A percentile compares a stretch with the other conserved stretches of the same genome.
These are phyloP conservation scores for Xylaria scruposa DNA, from an alignment of 495 filamentous ascomycete genomes.

Conservation along the genomic window DNA sequence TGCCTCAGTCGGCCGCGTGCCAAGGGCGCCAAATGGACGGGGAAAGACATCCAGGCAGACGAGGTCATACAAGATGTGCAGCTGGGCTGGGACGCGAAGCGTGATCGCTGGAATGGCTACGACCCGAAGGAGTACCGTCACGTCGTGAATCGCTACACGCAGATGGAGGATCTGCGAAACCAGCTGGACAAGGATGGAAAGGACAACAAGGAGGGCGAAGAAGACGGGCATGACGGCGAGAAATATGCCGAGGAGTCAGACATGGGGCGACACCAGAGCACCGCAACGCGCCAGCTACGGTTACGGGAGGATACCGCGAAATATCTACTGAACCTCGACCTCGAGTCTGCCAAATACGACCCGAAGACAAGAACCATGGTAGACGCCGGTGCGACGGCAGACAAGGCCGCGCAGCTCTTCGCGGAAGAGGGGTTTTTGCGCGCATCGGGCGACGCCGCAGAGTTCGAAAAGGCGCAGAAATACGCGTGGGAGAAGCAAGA, in stretches of 20 bases:
- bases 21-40: slow-evolving; percentile 90
- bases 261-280: slow-evolving; percentile 90
- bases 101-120: slow-evolving; percentile 97
- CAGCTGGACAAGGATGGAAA: slow-evolving; percentile 53
- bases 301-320: slow-evolving; percentile 98
- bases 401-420: slow-evolving; percentile 85
- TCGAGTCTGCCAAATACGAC: slow-evolving; percentile 97
- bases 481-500: slow-evolving; percentile 98
- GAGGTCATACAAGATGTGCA: slow-evolving; percentile 84
- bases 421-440: slow-evolving; percentile 94
- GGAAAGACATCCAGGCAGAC: slow-evolving; percentile 91
- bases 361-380: slow-evolving; percentile 96
- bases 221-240: slow-evolving; percentile 62
- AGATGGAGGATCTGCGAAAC: slow-evolving; percentile 81
- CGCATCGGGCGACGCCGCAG: slow-evolving; percentile 89
- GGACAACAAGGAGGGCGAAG: slow-evolving; percentile 56
- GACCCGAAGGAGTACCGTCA: slow-evolving; percentile 83
- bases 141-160: slow-evolving; percentile 87
- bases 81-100: slow-evolving; percentile 96
- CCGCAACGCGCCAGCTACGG: slow-evolving; percentile 86
- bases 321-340: slow-evolving; percentile 91
- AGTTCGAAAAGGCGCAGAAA: slow-evolving; percentile 86
- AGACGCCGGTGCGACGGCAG: slow-evolving; percentile 80
- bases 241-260: slow-evolving; percentile 97
- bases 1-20: slow-evolving; percentile 90